Evolutionary conservation across 352 stramenopile species (phyloP).

Genomic region (Globisporangium ultimum): DNA sequence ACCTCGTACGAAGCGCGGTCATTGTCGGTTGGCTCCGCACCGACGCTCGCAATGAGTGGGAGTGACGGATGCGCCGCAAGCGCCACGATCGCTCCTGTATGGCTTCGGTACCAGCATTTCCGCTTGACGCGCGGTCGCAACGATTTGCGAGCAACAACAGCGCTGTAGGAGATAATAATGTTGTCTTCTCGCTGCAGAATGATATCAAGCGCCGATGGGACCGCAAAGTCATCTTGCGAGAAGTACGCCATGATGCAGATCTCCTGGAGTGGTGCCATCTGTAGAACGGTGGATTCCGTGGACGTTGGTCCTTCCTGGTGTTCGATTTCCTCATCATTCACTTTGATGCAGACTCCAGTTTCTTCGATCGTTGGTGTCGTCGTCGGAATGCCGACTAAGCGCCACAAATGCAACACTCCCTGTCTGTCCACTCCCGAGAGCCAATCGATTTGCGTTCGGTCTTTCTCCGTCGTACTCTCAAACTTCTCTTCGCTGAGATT

Average conservation of each 20-base stretch:
- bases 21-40: slow-evolving; percentile 23
- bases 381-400: slow-evolving; percentile 37
- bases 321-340: slow-evolving; percentile 52
- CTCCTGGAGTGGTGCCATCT: slow-evolving; percentile 39
- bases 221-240: slow-evolving; percentile 63
- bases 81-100: slow-evolving; percentile 64
- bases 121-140: slow-evolving; percentile 50
- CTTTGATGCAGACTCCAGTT: slow-evolving; percentile 64
- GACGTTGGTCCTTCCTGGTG: neutral
- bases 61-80: slow-evolving; percentile 73
- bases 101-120: slow-evolving; percentile 79
- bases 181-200: slow-evolving; percentile 70
- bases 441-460: slow-evolving; percentile 63
- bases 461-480: slow-evolving; percentile 32
- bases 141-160: slow-evolving; percentile 35
- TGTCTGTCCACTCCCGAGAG: slow-evolving; percentile 64
- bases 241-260: slow-evolving; percentile 82
- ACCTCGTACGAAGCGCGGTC: slow-evolving; percentile 44
- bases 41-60: slow-evolving; percentile 68
- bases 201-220: slow-evolving; percentile 72
- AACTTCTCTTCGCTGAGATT: slow-evolving; percentile 83
- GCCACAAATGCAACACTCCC: slow-evolving; percentile 70
- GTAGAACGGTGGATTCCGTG: neutral
- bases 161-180: slow-evolving; percentile 74
- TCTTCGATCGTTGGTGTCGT: slow-evolving; percentile 37